These are phyloP conservation scores for Phallus indusiatus DNA, from an alignment of 768 basidiomycete genomes.

Conservation along the genomic window DNA sequence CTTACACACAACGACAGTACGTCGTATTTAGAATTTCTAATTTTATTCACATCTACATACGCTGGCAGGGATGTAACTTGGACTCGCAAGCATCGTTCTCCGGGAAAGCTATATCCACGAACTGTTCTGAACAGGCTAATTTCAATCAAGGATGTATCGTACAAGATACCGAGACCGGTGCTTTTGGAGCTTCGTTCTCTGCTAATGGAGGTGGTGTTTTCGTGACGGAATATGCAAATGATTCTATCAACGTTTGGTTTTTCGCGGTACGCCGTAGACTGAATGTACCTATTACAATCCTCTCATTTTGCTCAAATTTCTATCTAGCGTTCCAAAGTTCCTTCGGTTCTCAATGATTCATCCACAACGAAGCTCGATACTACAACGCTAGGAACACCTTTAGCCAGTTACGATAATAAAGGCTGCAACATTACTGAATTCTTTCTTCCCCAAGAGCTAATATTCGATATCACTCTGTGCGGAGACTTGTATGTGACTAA, in stretches of 20 bases:
- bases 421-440: slow-evolving; percentile 44
- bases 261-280: slow-evolving; percentile 28
- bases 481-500: slow-evolving; percentile 18
- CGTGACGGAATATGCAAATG: slow-evolving; percentile 60
- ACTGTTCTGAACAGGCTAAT: slow-evolving; percentile 49
- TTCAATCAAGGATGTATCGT: slow-evolving; percentile 59
- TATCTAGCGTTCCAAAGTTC: slow-evolving; percentile 28
- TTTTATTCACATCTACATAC: not conserved
- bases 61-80: not conserved
- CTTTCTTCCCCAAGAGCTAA: slow-evolving; percentile 56
- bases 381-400: slow-evolving; percentile 49
- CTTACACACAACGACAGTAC: not conserved
- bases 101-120: slow-evolving; percentile 38
- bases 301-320: not conserved
- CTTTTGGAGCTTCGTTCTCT: slow-evolving; percentile 63
- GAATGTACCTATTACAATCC: slow-evolving; percentile 21
- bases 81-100: not conserved
- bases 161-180: slow-evolving; percentile 30
- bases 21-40: not conserved
- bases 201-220: slow-evolving; percentile 58
- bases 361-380: slow-evolving; percentile 33
- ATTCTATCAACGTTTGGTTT: slow-evolving; percentile 56
- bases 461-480: slow-evolving; percentile 68
- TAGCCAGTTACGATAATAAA: slow-evolving; percentile 55
- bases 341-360: slow-evolving; percentile 16